Evolutionary conservation across 2,329 filamentous ascomycete genomes (phyloP).

Genomic region (Neofusicoccum cordaticola): DNA sequence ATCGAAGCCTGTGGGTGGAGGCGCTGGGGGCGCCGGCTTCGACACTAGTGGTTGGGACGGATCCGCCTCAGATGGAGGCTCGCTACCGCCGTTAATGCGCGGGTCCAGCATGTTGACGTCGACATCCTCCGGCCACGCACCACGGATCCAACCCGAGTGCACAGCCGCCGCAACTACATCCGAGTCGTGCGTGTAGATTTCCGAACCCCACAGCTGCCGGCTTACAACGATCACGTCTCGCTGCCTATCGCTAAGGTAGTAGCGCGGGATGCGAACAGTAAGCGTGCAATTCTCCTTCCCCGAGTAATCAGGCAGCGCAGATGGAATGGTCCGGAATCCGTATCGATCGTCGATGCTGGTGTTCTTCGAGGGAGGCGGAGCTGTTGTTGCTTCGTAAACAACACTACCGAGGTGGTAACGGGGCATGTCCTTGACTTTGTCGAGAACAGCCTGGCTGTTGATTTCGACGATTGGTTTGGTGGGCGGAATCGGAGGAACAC

Average conservation of each 20-base stretch:
- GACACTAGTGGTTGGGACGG: slow-evolving; percentile 42
- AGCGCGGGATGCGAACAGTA: slow-evolving; percentile 79
- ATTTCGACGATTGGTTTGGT: slow-evolving; percentile 24
- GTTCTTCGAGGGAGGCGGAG: slow-evolving; percentile 40
- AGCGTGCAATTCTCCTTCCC: slow-evolving; percentile 82
- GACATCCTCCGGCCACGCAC: slow-evolving; percentile 79
- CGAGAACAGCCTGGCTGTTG: slow-evolving; percentile 13
- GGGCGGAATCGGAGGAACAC: neutral
- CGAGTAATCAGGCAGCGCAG: slow-evolving; percentile 69
- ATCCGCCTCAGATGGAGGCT: slow-evolving; percentile 36
- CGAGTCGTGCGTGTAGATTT: slow-evolving; percentile 93
- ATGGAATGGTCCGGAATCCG: slow-evolving; percentile 60
- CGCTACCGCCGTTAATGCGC: slow-evolving; percentile 46
- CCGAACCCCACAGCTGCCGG: slow-evolving; percentile 85
- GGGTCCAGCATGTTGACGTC: slow-evolving; percentile 65
- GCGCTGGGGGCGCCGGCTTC: slow-evolving; percentile 53
- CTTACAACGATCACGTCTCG: slow-evolving; percentile 81
- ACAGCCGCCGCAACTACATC: slow-evolving; percentile 91
- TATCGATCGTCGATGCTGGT: slow-evolving; percentile 51
- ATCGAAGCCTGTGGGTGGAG: slow-evolving; percentile 67
- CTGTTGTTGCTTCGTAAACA: slow-evolving; percentile 70
- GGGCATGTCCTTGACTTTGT: slow-evolving; percentile 13
- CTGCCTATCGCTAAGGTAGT: slow-evolving; percentile 66
- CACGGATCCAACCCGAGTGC: slow-evolving; percentile 87
- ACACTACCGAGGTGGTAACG: slow-evolving; percentile 81